Conservation (phyloP, 2,329 filamentous ascomycete genomes). For the Trichocomaceae sp. region DNA sequence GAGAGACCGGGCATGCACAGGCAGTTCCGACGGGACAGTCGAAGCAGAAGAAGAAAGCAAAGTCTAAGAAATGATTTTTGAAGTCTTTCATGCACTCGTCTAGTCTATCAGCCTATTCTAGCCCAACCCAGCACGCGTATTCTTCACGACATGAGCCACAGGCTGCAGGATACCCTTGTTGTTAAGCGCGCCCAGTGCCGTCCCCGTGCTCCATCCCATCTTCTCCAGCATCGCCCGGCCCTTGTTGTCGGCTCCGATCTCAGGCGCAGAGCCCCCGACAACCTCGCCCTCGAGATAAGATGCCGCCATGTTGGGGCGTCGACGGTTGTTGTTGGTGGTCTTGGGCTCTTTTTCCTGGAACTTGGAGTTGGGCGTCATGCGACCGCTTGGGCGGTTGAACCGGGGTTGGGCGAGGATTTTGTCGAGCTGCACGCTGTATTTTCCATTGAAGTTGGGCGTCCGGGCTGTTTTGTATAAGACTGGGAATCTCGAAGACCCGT, state of each 20-base stretch:
- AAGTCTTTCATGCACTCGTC: neutral
- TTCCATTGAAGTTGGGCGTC: conserved; percentile 57
- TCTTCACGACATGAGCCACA: conserved; percentile 81
- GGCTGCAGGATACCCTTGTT: conserved; percentile 87
- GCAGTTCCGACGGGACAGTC: conserved; percentile 23
- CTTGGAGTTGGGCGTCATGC: neutral
- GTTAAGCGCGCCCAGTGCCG: conserved; percentile 69
- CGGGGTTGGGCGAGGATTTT: conserved; percentile 30
- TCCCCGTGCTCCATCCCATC: conserved; percentile 93
- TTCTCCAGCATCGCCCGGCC: conserved; percentile 86
- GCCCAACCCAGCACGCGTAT: conserved; percentile 74
- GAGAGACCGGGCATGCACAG: conserved; percentile 59
- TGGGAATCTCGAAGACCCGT: conserved; percentile 65
- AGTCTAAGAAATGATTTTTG: conserved; percentile 9
- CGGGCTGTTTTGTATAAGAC: conserved; percentile 66
- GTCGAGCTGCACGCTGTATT: conserved; percentile 44
- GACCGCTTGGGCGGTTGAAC: conserved; percentile 18
- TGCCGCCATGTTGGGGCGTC: conserved; percentile 32
- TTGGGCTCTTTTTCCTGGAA: conserved; percentile 8
- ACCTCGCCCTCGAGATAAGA: conserved; percentile 77
- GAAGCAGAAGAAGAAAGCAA: conserved; percentile 8
- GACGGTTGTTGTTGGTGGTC: conserved; percentile 18
- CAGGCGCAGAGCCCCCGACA: conserved; percentile 76
- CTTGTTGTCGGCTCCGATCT: conserved; percentile 74
- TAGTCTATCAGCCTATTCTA: conserved; percentile 22